Percentiles rank a stretch among this genome's conserved stretches.
Conservation (phyloP, 83 land plant species). For the Picea abies region DNA sequence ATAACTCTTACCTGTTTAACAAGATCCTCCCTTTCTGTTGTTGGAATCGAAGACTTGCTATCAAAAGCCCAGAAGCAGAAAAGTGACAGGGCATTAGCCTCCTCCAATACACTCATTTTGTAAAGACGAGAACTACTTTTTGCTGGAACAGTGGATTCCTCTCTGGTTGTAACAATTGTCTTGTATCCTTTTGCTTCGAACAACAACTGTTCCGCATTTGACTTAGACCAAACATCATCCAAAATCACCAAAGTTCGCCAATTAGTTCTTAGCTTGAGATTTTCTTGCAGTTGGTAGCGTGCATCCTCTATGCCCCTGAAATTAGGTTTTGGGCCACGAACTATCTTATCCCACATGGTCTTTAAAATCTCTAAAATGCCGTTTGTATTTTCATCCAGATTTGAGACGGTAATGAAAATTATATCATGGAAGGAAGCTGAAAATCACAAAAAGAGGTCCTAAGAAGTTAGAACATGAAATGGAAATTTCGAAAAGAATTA, state of each 20-base stretch:
- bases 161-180: constrained; percentile 5
- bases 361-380: neutral
- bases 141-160: neutral
- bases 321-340: neutral
- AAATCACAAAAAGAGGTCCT: neutral
- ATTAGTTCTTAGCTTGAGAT: neutral
- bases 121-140: neutral
- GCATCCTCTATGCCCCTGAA: constrained; percentile 4
- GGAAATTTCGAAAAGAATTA: too few species aligned
- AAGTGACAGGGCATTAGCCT: neutral
- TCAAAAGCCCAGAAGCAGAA: constrained; percentile 11
- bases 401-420: constrained; percentile 5
- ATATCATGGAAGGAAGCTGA: neutral
- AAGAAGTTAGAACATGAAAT: too few species aligned
- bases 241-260: neutral
- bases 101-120: neutral
- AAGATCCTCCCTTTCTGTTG: constrained; percentile 8
- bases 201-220: neutral
- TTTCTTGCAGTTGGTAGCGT: neutral
- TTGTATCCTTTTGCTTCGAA: too few species aligned
- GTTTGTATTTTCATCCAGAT: neutral
- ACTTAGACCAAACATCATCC: constrained; percentile 1
- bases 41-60: neutral
- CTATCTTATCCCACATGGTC: constrained; percentile 10
- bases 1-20: constrained; percentile 5